Percentiles rank a stretch among this genome's conserved stretches.
phyloP scores from a whole-genome alignment of 2,329 filamentous ascomycete genomes.

The Xylariaceae sp. region DNA sequence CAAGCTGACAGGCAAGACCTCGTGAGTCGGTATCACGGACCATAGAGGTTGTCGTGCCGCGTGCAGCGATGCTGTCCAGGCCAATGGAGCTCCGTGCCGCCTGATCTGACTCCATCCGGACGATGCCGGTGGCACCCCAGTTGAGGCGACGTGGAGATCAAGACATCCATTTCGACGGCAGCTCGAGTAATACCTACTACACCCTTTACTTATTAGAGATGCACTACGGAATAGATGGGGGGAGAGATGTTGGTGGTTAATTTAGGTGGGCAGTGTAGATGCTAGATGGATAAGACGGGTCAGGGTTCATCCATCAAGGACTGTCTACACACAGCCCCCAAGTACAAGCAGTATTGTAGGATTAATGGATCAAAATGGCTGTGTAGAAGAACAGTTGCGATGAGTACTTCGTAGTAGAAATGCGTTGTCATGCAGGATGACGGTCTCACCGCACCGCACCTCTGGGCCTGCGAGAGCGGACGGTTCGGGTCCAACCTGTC shows the following conservation, averaged over 20 bases:
- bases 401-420: neutral
- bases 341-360: too few species aligned
- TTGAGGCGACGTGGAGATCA: slow-evolving; percentile 7
- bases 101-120: slow-evolving; percentile 17
- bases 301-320: neutral
- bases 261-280: neutral
- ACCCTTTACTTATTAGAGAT: too few species aligned
- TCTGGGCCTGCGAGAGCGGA: neutral
- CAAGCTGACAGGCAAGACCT: neutral
- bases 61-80: neutral
- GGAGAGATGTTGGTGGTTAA: neutral
- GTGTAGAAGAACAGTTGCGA: neutral
- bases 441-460: neutral
- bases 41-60: slow-evolving; percentile 14
- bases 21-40: neutral
- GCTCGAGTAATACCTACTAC: neutral
- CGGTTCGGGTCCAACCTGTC: neutral
- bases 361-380: too few species aligned
- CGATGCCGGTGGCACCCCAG: slow-evolving; percentile 13
- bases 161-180: slow-evolving; percentile 9
- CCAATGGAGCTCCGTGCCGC: slow-evolving; percentile 17
- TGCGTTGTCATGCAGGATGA: neutral
- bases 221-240: neutral
- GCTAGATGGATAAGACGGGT: neutral
- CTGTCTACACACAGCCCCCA: neutral